Evolutionary conservation across 2,329 filamentous ascomycete genomes (phyloP), one percentile per base, ranked within the genome.

Genomic region (Sporothrix brasiliensis): DNA sequence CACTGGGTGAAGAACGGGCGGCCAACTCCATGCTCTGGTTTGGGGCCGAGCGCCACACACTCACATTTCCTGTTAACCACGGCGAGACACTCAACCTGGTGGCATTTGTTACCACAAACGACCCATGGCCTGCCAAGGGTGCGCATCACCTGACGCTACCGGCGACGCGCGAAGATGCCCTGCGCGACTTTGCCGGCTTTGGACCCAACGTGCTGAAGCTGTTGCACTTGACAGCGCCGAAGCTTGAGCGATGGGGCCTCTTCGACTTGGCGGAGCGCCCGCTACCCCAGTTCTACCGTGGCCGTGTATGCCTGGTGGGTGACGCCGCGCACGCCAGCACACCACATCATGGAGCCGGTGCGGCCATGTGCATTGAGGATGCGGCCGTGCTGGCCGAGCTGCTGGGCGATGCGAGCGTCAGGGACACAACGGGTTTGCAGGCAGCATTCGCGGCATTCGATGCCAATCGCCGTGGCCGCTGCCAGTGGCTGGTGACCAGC

Each of bases 281-380:
- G 0, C 77, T 83, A 0, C 79, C 80, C 1, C 75, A 75, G 13
- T 86, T 82, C 56, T 80, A 79, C 73, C 79, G 79, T 30, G 80
- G 80, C 9, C 79, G 82, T 0, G 74, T 85, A 30, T 83, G 81
- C 50, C 80, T 90, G 2, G 77, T 87, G 0, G 88, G 88, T 16
- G 88, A 91, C 74, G 87, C 88, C 0, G 88, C 88, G 0, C 88
- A 90, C 75, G 87, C 87, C 0, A 85, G 85, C 52, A 86, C 87
- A 0, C 88, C 88, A 0, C 85, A 87, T 52, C 85, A 88, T 54
- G 88, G 87, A 0, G 83, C 87, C 1, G 88, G 88, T 2, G 84
- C 85, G 0, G 86, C 85, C 1, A 83, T 88, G 74, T 86, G 84
- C 1, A 84, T 89, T 70, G 85, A 88, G 73, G 86, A 88, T 71